Evolutionary conservation across 306 rosid genomes (phyloP).

Genomic region (Inga laurina): DNA sequence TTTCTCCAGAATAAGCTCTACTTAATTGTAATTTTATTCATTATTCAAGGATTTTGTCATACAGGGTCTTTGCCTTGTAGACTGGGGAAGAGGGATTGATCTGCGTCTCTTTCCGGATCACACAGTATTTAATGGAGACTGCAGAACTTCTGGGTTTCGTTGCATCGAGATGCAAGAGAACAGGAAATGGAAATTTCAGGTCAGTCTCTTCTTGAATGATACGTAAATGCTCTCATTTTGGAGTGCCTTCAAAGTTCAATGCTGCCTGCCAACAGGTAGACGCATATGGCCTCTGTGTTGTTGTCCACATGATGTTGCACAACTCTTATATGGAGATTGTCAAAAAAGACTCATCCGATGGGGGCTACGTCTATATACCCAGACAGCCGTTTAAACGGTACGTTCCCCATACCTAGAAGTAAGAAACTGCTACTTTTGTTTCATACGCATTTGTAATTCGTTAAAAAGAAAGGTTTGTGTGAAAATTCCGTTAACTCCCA

Average conservation of each 20-base stretch:
- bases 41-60: conserved; percentile 30
- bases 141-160: conserved; percentile 91
- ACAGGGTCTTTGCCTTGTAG: conserved; percentile 97
- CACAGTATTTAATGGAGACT: conserved; percentile 70
- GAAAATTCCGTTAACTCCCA: background rate
- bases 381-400: conserved; percentile 78
- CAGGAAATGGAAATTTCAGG: conserved; percentile 91
- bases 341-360: conserved; percentile 67
- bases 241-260: conserved; percentile 23
- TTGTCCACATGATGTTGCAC: conserved; percentile 84
- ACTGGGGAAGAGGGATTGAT: conserved; percentile 99
- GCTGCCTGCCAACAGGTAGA: conserved; percentile 65
- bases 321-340: conserved; percentile 75
- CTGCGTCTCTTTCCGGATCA: conserved; percentile 71
- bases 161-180: conserved; percentile 87
- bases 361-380: conserved; percentile 60
- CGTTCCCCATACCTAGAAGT: conserved; percentile 11
- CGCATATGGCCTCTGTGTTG: conserved; percentile 77
- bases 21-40: conserved; percentile 10
- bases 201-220: conserved; percentile 34
- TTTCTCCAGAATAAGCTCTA: conserved; percentile 20
- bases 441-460: background rate
- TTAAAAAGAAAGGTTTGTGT: background rate
- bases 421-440: conserved; percentile 25
- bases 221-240: conserved; percentile 17